Percentiles rank a stretch among this genome's conserved stretches.
Conservation (phyloP, 2,329 filamentous ascomycete genomes). For the Dactylonectria macrodidyma region DNA sequence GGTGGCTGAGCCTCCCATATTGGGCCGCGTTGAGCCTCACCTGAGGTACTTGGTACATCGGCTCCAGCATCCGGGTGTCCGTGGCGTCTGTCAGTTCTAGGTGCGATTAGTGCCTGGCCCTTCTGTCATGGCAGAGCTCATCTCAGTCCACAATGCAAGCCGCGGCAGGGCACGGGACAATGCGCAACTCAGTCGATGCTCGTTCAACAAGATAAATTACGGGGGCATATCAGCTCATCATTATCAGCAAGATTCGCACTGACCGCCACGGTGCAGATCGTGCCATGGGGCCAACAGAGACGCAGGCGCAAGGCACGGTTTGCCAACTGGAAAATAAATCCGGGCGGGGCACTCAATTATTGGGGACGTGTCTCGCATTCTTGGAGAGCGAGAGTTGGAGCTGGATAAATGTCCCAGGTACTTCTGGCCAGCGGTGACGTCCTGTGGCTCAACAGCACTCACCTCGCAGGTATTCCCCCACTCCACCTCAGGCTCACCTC, state of each 20-base stretch:
- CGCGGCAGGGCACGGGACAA: neutral
- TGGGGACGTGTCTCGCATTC: neutral
- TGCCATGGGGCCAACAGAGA: neutral
- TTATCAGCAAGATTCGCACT: slow-evolving; percentile 1
- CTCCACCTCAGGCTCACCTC: slow-evolving; percentile 13
- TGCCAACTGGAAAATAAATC: neutral
- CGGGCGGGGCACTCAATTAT: neutral
- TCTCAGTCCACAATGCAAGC: neutral
- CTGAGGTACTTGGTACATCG: slow-evolving; percentile 10
- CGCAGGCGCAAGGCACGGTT: neutral
- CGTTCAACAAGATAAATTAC: neutral
- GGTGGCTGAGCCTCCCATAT: slow-evolving; percentile 22
- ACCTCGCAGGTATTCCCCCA: neutral
- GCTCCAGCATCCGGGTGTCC: neutral
- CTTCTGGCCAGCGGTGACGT: neutral
- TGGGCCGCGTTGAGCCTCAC: slow-evolving; percentile 3
- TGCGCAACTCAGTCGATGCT: neutral
- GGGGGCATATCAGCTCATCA: slow-evolving; percentile 12
- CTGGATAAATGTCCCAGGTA: slow-evolving; percentile 14
- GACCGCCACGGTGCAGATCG: neutral
- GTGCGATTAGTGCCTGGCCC: neutral
- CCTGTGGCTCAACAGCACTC: slow-evolving; percentile 32
- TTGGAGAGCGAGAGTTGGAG: slow-evolving; percentile 9
- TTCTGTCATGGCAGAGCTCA: neutral
- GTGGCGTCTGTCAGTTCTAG: neutral